These are phyloP conservation scores for Penicillium roqueforti DNA, from an alignment of 495 filamentous ascomycete genomes.

Conservation along the genomic window DNA sequence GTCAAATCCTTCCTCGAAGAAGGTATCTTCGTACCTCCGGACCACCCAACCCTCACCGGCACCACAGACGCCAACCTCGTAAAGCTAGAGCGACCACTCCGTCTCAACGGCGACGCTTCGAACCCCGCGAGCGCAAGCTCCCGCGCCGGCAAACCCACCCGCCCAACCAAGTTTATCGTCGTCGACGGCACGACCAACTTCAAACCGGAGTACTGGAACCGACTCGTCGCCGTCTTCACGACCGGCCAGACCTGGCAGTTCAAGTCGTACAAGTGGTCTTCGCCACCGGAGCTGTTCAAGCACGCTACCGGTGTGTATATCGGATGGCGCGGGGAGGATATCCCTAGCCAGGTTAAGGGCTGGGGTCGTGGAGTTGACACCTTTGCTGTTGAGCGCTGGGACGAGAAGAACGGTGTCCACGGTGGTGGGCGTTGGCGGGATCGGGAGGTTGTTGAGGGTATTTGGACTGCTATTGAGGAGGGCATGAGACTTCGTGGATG, in stretches of 20 bases:
- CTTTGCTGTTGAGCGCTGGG: conserved; percentile 76
- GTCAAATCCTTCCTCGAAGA: conserved; percentile 91
- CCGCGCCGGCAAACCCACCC: conserved; percentile 45
- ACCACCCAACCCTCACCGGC: conserved; percentile 56
- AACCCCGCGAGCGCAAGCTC: conserved; percentile 27
- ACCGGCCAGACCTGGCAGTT: conserved; percentile 99
- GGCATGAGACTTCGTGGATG: conserved; percentile 84
- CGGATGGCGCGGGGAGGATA: conserved; percentile 82
- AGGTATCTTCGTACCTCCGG: conserved; percentile 74
- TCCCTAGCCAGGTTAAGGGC: conserved; percentile 67
- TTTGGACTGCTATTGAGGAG: conserved; percentile 87
- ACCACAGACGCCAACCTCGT: conserved; percentile 68
- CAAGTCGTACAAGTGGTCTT: conserved; percentile 94
- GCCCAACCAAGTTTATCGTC: conserved; percentile 82
- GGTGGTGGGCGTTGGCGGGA: conserved; percentile 78
- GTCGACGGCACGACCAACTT: conserved; percentile 91
- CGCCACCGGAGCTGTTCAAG: conserved; percentile 81
- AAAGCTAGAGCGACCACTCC: conserved; percentile 74
- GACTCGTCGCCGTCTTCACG: conserved; percentile 95
- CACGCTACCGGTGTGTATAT: conserved; percentile 85
- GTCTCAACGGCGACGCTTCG: conserved; percentile 51
- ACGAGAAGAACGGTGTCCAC: conserved; percentile 48
- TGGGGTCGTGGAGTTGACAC: conserved; percentile 82
- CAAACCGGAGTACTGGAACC: conserved; percentile 95
- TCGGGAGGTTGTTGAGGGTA: conserved; percentile 85